Evolutionary conservation across 768 basidiomycete genomes (phyloP), one percentile per base, ranked within the genome.

Genomic region (Saitozyma sp.): DNA sequence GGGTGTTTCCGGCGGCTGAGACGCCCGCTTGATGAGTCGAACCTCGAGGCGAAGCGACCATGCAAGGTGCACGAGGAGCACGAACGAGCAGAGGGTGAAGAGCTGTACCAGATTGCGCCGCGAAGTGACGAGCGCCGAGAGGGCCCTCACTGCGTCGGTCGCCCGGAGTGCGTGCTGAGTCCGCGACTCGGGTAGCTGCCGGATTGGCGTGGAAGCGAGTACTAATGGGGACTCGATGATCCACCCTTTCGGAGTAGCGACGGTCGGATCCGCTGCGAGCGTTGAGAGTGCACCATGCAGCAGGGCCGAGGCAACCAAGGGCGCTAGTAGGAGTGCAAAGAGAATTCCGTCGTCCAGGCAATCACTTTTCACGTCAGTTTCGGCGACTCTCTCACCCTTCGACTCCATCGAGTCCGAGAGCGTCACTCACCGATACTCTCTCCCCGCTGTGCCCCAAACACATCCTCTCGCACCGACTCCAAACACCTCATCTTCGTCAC

Each of bases 301-400:
- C 56, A 92, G 76, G 0, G 88, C 86, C 9, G 87, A 83, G 8
- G 90, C 84, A 57, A 95, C 86, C 39, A 95, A 82, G 2, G 93
- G 91, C 11, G 88, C 89, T 40, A 93, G 83, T n/a, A 92, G 83
- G 11, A 95, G 81, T 2, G 89, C 92, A 49, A 89, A 92, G 61
- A 90, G 80, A 20, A 88, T 86, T 13, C 94, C 94, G 76, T 96
- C 92, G 74, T 95, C 93, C 11, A 84, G 80, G 52, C 88, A 89
- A 59, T 89, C 86, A 74, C 92, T 92, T 5, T 5, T 29, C 29
- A 2, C 29, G 5, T 29, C 29, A 29, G 29, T 29, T 29, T 29
- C 29, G 29, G 29, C 5, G 29, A 29, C 29, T 29, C 29, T 29
- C 29, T 29, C 29, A 29, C 29, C 5, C 2, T 2, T 29, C 5